phyloP scores from a whole-genome alignment of 441 rosid genomes.

The Viola pubescens region DNA sequence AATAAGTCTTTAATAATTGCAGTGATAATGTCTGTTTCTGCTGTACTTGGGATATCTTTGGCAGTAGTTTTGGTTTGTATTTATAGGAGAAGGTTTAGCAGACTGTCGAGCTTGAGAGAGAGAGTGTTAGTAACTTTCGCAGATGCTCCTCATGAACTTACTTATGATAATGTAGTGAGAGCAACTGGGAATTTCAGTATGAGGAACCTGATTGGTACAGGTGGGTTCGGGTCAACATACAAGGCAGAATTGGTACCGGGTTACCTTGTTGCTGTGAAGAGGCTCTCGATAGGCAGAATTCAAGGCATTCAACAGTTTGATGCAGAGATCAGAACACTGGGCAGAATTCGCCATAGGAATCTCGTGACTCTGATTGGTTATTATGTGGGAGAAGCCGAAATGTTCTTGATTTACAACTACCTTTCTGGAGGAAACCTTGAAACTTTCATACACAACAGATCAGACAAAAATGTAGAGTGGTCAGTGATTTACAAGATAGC shows the following conservation, averaged over 20 bases:
- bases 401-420: constrained; percentile 58
- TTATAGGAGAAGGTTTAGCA: constrained; percentile 24
- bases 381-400: constrained; percentile 47
- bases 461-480: constrained; percentile 35
- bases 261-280: constrained; percentile 54
- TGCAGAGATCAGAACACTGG: constrained; percentile 62
- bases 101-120: constrained; percentile 24
- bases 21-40: constrained; percentile 30
- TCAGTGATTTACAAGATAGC: constrained; percentile 51
- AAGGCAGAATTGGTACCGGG: constrained; percentile 56
- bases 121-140: constrained; percentile 48
- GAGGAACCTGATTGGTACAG: constrained; percentile 50
- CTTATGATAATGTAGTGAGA: constrained; percentile 44
- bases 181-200: constrained; percentile 52
- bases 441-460: constrained; percentile 48
- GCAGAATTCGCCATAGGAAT: constrained; percentile 50
- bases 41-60: constrained; percentile 24
- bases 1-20: constrained; percentile 28
- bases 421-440: constrained; percentile 72
- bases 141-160: constrained; percentile 44
- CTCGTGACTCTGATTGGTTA: constrained; percentile 62
- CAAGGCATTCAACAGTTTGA: constrained; percentile 62
- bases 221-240: constrained; percentile 68
- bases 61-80: constrained; percentile 19
- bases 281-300: constrained; percentile 52